Evolutionary conservation across 495 filamentous ascomycete species (phyloP), one percentile per base, ranked within the genome.

Genomic region (Neurospora cerealis): DNA sequence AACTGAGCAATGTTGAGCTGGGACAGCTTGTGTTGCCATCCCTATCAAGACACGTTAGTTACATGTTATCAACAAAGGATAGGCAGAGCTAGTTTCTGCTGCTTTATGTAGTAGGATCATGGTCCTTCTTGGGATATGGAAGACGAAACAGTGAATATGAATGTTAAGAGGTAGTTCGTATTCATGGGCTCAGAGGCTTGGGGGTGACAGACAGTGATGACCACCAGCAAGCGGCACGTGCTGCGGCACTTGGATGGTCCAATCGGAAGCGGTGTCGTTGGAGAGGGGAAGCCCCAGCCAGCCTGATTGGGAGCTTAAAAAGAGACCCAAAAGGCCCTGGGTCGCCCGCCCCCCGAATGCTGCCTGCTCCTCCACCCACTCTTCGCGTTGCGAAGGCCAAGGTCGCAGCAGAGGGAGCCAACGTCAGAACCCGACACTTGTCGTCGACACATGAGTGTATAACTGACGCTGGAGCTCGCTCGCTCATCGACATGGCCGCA

Each of bases 1-100:
- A 98, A 98, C 46, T 89, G 85, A 71, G 95, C 96, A 74, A 97
- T 88, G 69, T 91, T 87, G 69, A 94, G 88, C 76, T 89, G 88
- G 0, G 95, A 91, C 28, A 98, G 89, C 83, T 94, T 97, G 73
- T 88, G 86, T 83, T 98, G 95, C 96, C 96, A 99, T 83, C 87
- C 92, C 96, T 99, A 79, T 76, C 39, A 74, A 42, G n/a, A 48
- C 69, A 75, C 54, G 70, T 79, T 72, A 76, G 75, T 39, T 66
- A 66, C 28, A 66, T 19, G 2, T 19, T 60, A 28, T 15, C 24
- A 32, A 7, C 24, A 62, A 24, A 15, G 21, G 13, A 17, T 5
- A 62, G 24, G 5, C 24, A 34, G 21, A 19, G 54, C 5, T 54
- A 54, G 21, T 24, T 28, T 54, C 46, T 54, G 24, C 24, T 17